Conservation (phyloP, 1,284 basidiomycete species). For the Neotropicomus parvogracilis region DNA sequence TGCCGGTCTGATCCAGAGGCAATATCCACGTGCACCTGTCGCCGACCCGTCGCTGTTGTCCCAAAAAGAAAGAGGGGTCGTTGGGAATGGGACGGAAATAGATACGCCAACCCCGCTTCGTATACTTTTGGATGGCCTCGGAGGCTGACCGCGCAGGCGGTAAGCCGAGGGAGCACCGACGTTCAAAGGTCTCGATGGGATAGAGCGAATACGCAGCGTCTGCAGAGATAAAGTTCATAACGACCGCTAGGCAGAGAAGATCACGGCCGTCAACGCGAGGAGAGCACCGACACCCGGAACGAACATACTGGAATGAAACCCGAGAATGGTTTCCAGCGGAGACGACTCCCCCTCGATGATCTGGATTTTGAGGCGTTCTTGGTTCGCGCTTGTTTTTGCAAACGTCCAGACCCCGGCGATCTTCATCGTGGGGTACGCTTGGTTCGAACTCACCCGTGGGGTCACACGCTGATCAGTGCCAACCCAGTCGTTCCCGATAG, state of each 20-base stretch:
- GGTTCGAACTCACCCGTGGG: too few relatives aligned
- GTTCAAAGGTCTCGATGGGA: slow-evolving; percentile 34
- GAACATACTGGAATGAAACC: slow-evolving; percentile 42
- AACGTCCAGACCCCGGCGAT: slow-evolving; percentile 18
- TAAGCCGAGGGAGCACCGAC: slow-evolving; percentile 15
- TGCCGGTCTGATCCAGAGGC: slow-evolving; percentile 23
- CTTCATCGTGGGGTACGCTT: background rate
- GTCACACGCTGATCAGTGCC: background rate
- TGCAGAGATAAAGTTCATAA: slow-evolving; percentile 42
- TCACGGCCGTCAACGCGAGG: background rate
- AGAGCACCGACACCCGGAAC: background rate
- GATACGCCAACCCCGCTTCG: slow-evolving; percentile 29
- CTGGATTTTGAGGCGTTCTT: slow-evolving; percentile 32
- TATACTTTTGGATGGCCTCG: slow-evolving; percentile 25
- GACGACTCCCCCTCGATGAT: slow-evolving; percentile 29
- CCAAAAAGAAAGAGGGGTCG: slow-evolving; percentile 16
- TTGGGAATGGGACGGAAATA: slow-evolving; percentile 10
- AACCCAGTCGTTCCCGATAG: too few relatives aligned
- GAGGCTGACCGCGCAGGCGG: background rate
- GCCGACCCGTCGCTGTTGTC: slow-evolving; percentile 24
- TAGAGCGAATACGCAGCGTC: slow-evolving; percentile 34
- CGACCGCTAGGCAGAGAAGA: slow-evolving; percentile 33
- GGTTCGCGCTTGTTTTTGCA: background rate
- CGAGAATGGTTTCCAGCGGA: slow-evolving; percentile 36
- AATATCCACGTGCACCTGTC: slow-evolving; percentile 31